Conservation (phyloP, 192 early-diverging fungal species). For the Backusella morwellensis region DNA sequence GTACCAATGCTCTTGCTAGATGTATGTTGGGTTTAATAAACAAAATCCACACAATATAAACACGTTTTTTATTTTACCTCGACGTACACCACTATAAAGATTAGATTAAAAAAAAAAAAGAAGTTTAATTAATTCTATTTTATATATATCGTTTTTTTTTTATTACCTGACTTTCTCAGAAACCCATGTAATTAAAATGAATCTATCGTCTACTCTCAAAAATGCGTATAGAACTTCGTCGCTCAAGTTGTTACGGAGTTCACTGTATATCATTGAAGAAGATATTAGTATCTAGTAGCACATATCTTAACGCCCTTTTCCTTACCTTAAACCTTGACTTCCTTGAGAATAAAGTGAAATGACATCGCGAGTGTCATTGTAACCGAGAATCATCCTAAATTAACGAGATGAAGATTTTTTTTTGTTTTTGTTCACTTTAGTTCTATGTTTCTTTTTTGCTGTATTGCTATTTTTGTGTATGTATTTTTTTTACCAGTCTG, state of each 20-base stretch:
- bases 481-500: conserved; percentile 51
- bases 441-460: not conserved
- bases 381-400: conserved; percentile 59
- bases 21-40: not conserved
- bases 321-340: conserved; percentile 44
- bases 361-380: conserved; percentile 61
- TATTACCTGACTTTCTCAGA: conserved; percentile 44
- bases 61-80: conserved; percentile 33
- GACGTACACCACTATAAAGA: conserved; percentile 42
- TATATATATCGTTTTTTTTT: not conserved
- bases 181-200: conserved; percentile 54
- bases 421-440: not conserved
- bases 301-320: not conserved
- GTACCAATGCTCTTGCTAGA: conserved; percentile 57
- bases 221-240: conserved; percentile 61
- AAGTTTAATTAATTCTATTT: not conserved
- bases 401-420: conserved; percentile 2
- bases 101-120: not conserved
- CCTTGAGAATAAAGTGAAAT: conserved; percentile 60
- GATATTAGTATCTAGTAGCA: not conserved
- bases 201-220: conserved; percentile 52
- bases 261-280: conserved; percentile 15
- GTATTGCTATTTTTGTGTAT: not conserved
- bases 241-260: conserved; percentile 45
- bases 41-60: not conserved